Base-by-base conservation (phyloP, 371 early-diverging fungal species). In the Capniomyces stellatus region DNA sequence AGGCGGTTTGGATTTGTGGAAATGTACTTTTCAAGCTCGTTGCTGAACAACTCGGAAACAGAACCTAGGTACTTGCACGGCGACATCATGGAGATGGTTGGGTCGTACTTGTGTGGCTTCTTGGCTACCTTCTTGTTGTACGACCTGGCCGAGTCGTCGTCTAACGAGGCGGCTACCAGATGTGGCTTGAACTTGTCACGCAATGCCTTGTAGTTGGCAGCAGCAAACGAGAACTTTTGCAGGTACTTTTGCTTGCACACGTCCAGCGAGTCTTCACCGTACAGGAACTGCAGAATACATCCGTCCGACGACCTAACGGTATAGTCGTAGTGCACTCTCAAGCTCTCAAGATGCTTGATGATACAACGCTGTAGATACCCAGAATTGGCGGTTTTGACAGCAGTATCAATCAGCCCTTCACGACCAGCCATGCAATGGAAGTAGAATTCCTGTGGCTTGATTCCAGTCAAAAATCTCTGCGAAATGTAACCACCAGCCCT, bases 391-490 rank as follows among this genome's bases (percentile, higher is more conserved):
- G 99, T 99, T 75, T 99, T 99, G 69, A 99, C 98, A 54, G 99
- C 99, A 1, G 99, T 99, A 77, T 99, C 99, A 61, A 99, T 97
- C 24, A 99, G 75, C 61, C 99, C 99, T 81, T 99, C 99, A 73
- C 99, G 92, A 64, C 99, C 99, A 58, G 99, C 99, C 99, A 99
- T 99, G 70, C 93, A 93, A 72, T 82, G 83, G 77, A 85, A 88
- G 64, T 83, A 84, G 69, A 79, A 87, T 64, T 83, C 86, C 56
- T 93, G 92, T 23, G 97, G 95, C 60, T 87, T 85, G 61, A 99
- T 89, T 47, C 99, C 99, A 2, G 97, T 96, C 78, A 99, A 84
- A 87, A 99, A 99, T 62, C 99, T 86, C 56, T 93, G 93, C 23
- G 91, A 84, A 67, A 99, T 90, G 64, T 81, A 99, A 35, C 99